Evolutionary conservation across 768 basidiomycete genomes (phyloP).

Genomic region (Kondoa malvinella): DNA sequence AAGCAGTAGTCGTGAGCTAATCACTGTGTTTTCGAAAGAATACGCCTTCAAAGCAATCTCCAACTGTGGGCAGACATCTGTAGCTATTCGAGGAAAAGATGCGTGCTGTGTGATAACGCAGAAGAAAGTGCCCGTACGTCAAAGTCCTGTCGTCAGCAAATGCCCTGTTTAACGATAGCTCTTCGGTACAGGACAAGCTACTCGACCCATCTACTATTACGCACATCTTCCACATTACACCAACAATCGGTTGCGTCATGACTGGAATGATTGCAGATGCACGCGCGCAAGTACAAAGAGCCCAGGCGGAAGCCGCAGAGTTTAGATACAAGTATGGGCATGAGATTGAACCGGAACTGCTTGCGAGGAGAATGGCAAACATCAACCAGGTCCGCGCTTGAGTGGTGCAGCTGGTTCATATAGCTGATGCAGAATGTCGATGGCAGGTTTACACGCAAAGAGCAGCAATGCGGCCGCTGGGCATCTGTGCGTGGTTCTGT

Average conservation of each 20-base stretch:
- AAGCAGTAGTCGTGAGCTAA: not conserved
- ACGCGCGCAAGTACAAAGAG: conserved; percentile 67
- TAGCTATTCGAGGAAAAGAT: conserved; percentile 83
- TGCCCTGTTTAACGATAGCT: not conserved
- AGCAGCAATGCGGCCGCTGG: conserved; percentile 89
- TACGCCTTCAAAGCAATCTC: conserved; percentile 99
- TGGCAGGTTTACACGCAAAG: conserved; percentile 59
- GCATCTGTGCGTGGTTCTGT: conserved; percentile 52
- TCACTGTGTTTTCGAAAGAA: conserved; percentile 39
- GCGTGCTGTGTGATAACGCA: conserved; percentile 92
- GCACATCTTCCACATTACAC: conserved; percentile 88
- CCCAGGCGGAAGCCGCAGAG: conserved; percentile 71
- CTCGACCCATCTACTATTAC: conserved; percentile 86
- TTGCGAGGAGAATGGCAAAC: conserved; percentile 84
- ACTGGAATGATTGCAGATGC: conserved; percentile 95
- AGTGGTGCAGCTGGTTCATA: not conserved
- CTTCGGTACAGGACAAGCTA: conserved; percentile 64
- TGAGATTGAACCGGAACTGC: conserved; percentile 92
- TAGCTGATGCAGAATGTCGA: conserved; percentile 34
- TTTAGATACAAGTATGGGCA: conserved; percentile 95
- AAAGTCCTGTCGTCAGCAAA: not conserved
- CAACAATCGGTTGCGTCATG: conserved; percentile 92
- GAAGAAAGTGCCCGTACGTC: conserved; percentile 86
- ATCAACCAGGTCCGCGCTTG: conserved; percentile 53
- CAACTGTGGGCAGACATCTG: conserved; percentile 82